These are phyloP conservation scores for Scytalidium lignicola DNA, from an alignment of 2,329 filamentous ascomycete genomes.

Conservation along the genomic window DNA sequence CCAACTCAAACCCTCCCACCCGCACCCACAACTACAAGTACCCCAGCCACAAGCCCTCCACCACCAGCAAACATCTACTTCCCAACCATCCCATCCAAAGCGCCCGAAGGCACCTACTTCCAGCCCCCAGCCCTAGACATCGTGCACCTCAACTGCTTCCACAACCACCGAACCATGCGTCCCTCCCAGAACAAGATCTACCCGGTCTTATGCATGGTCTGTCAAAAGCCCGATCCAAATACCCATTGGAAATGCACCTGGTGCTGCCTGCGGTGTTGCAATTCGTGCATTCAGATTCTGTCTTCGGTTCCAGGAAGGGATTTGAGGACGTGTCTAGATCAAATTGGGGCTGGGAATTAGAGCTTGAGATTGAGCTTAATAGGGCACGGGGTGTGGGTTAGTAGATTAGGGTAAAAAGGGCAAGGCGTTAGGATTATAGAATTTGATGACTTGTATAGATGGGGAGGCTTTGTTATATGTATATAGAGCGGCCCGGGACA, in stretches of 20 bases:
- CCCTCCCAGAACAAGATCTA: conserved; percentile 21
- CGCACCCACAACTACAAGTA: too few relatives aligned
- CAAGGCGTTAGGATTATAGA: too few relatives aligned
- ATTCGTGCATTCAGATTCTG: conserved; percentile 24
- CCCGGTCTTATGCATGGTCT: conserved; percentile 28
- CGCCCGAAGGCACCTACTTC: conserved; percentile 16
- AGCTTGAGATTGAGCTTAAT: too few relatives aligned
- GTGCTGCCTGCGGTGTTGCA: conserved; percentile 28
- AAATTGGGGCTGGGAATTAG: conserved; percentile 4
- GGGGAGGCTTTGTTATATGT: too few relatives aligned
- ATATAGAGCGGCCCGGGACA: too few relatives aligned
- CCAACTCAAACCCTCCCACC: not conserved
- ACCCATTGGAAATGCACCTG: conserved; percentile 26
- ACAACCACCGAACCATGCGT: conserved; percentile 25
- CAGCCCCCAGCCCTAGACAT: conserved; percentile 14
- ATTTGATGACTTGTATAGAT: too few relatives aligned
- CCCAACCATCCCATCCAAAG: conserved; percentile 12
- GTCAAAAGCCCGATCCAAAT: conserved; percentile 22
- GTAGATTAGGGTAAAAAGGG: too few relatives aligned
- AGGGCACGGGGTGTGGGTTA: too few relatives aligned
- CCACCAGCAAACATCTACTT: conserved; percentile 12
- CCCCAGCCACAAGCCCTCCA: not conserved
- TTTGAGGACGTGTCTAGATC: conserved; percentile 18
- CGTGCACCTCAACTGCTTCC: conserved; percentile 26
- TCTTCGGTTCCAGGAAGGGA: conserved; percentile 19